Conservation (phyloP, 768 basidiomycete species). For the Trametes punicea region DNA sequence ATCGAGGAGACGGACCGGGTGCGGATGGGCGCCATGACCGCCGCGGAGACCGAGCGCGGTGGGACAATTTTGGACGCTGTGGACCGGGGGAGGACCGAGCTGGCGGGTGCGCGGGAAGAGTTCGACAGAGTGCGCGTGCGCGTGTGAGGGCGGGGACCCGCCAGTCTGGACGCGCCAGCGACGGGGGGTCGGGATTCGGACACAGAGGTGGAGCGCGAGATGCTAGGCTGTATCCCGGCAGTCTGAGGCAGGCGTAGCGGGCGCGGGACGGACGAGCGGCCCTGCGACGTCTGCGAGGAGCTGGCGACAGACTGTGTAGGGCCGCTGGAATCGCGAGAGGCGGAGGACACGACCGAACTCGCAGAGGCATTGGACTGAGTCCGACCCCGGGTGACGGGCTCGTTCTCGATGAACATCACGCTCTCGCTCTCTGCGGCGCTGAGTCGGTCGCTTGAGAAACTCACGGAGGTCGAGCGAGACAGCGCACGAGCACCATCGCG, state of each 20-base stretch:
- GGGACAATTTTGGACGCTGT: conserved; percentile 3
- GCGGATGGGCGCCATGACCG: background rate
- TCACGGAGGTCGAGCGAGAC: conserved; percentile 12
- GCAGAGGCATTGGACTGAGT: conserved; percentile 17
- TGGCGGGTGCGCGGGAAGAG: conserved; percentile 2
- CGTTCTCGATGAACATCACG: conserved; percentile 7
- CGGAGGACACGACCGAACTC: conserved; percentile 12
- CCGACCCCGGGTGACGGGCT: background rate
- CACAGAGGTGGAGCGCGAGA: conserved; percentile 12
- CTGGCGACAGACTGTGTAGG: conserved; percentile 12
- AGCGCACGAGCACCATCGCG: conserved; percentile 9
- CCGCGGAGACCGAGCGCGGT: conserved; percentile 4
- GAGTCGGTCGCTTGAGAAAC: conserved; percentile 8
- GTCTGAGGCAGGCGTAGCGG: conserved; percentile 27
- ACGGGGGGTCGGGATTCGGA: conserved; percentile 8
- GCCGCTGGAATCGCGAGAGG: conserved; percentile 14
- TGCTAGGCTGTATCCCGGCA: conserved; percentile 4
- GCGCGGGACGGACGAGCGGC: conserved; percentile 16
- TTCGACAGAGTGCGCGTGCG: conserved; percentile 16
- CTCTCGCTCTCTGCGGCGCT: conserved; percentile 8
- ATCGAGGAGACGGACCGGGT: background rate
- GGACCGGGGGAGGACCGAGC: background rate
- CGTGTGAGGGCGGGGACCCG: background rate
- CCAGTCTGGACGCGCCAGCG: background rate
- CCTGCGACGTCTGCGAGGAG: conserved; percentile 11